Evolutionary conservation across 2,329 filamentous ascomycete species (phyloP).

Genomic region (Cladorrhinum sp.): DNA sequence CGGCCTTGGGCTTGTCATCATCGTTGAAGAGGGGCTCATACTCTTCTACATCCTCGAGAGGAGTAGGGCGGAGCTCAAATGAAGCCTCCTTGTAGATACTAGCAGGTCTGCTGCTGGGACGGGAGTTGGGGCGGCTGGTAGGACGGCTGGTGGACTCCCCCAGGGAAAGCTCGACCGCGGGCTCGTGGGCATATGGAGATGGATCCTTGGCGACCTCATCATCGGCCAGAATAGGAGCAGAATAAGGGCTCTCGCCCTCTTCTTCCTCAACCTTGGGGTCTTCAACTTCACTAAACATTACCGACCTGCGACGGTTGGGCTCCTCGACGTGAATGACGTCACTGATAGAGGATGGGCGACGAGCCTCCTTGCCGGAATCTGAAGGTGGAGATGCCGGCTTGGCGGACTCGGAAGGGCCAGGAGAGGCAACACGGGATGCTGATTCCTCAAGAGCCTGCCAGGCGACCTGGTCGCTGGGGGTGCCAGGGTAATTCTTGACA

Average conservation of each 20-base stretch:
- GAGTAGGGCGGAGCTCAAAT: conserved; percentile 60
- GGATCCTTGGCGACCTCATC: conserved; percentile 81
- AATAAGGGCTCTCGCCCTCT: conserved; percentile 57
- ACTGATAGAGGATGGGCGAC: conserved; percentile 48
- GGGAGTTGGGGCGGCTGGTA: conserved; percentile 60
- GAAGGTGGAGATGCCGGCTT: conserved; percentile 32
- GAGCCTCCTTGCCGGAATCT: conserved; percentile 29
- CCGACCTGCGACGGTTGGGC: conserved; percentile 46
- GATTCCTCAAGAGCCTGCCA: conserved; percentile 87
- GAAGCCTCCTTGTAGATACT: conserved; percentile 59
- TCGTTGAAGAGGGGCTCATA: conserved; percentile 94
- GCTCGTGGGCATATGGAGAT: conserved; percentile 65
- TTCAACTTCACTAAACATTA: conserved; percentile 44
- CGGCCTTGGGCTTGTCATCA: conserved; percentile 52
- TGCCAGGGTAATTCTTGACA: conserved; percentile 62
- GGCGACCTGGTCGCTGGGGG: conserved; percentile 86
- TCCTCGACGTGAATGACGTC: conserved; percentile 75
- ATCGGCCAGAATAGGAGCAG: conserved; percentile 79
- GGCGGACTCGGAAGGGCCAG: conserved; percentile 47
- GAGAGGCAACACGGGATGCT: conserved; percentile 70
- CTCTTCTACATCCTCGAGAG: conserved; percentile 83
- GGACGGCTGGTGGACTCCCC: conserved; percentile 60
- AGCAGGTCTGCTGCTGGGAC: conserved; percentile 61
- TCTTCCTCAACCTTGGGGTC: conserved; percentile 46
- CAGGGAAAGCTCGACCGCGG: conserved; percentile 73